Conservation (phyloP, 73 alveolate genomes). For the Paramecium tetraurelia region DNA sequence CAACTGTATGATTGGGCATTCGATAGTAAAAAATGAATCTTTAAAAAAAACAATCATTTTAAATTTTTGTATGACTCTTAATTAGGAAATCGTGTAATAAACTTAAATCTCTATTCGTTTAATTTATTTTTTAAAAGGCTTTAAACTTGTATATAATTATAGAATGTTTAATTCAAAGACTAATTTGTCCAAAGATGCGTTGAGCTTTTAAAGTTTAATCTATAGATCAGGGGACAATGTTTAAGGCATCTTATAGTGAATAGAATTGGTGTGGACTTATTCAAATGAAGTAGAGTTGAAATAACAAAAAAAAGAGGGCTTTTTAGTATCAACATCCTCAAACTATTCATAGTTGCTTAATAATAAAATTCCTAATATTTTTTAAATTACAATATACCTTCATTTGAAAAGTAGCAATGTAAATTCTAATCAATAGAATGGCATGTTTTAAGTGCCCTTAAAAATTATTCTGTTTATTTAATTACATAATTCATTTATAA, state of each 20-base stretch:
- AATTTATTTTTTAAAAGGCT: neutral
- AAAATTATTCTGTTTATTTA: neutral
- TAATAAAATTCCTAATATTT: neutral
- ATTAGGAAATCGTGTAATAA: neutral
- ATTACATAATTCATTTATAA: neutral
- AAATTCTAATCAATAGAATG: conserved; percentile 6
- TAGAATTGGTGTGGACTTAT: neutral
- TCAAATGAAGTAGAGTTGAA: neutral
- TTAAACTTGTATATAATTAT: neutral
- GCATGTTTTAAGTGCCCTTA: neutral
- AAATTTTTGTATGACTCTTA: neutral
- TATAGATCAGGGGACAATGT: neutral
- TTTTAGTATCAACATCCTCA: neutral
- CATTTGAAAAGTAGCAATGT: neutral
- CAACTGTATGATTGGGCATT: neutral
- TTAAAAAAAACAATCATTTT: neutral
- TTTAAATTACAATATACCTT: neutral
- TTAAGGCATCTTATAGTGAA: neutral
- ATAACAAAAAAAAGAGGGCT: conserved; percentile 16
- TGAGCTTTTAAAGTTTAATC: neutral
- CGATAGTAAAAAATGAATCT: neutral
- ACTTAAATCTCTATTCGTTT: conserved; percentile 2
- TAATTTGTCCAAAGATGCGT: neutral
- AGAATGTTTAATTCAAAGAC: neutral
- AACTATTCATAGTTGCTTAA: neutral